Conservation (phyloP, 176 grass and related monocot genomes). For the Zizania latifolia region DNA sequence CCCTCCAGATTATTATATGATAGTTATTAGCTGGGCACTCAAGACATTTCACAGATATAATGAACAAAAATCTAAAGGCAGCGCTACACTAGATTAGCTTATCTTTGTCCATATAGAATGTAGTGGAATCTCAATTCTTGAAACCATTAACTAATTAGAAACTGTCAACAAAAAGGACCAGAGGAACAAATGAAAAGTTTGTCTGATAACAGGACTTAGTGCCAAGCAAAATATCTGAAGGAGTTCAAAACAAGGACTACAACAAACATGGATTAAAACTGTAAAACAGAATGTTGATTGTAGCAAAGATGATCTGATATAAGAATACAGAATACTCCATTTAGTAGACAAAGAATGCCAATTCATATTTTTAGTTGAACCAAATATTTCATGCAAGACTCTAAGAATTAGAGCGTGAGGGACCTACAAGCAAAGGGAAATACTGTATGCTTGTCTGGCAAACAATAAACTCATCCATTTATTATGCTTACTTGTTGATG, state of each 20-base stretch:
- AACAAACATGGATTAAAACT: background rate
- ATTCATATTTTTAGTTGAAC: background rate
- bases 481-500: background rate
- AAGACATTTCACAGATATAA: background rate
- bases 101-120: background rate
- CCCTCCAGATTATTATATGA: background rate
- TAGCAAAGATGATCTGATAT: background rate
- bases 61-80: conserved; percentile 7
- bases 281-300: background rate
- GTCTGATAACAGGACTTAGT: background rate
- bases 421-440: background rate
- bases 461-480: background rate
- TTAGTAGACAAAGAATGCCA: background rate
- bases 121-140: background rate
- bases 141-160: background rate
- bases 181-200: background rate
- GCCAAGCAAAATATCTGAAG: background rate
- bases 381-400: background rate
- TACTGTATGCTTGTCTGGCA: background rate
- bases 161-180: background rate
- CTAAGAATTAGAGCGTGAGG: background rate
- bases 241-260: background rate
- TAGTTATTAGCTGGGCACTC: background rate
- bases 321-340: background rate
- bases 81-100: background rate